Base-by-base conservation (phyloP, 2,329 filamentous ascomycete genomes). In the Alternaria burnsii region DNA sequence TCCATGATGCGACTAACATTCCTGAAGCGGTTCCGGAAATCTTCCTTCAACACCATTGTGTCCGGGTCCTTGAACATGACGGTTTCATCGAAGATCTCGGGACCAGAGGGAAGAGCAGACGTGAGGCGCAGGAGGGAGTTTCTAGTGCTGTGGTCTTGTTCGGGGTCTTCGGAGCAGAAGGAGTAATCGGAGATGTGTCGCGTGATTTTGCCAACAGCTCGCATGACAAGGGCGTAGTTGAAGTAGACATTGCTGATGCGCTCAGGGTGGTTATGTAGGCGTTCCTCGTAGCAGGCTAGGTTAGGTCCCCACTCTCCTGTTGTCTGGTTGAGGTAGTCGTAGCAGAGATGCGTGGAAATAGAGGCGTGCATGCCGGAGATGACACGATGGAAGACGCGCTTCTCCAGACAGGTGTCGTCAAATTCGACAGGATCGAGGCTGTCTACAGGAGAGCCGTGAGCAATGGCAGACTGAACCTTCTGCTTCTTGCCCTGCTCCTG, bases 1-100 rank as follows among this genome's bases (percentile, higher is more conserved):
- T 99, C 95, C 95, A 99, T 99, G 66, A 98, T 86, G 41, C 95
- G 89, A 77, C 92, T 97, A 62, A 99, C 92, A 76, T 99, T 99
- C 76, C 95, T 89, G 85, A 99, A 99, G 16, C 95, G 91, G 79
- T 96, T 95, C 71, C 93, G 91, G 84, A 99, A 99, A 75, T 99
- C 95, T 76, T 98, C 94, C 79, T 98, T 99, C 58, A 99, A 82
- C 3, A 87, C 92, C 3, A 91, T 91, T 2, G 91, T 86, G 34
- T 86, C 83, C 0, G 85, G 82, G 54, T 87, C 85, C 75, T 91
- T 91, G 80, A 99, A 99, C 94, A 99, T 97, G 74, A 95, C 83
- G 65, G 88, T 91, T 82, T 99, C 95, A 75, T 99, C 94, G 72
- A 99, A 98, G 63, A 98, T 95, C 68, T 91, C 86, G 0, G 86